Conservation (phyloP, 2,329 filamentous ascomycete genomes). For the Didymella keratinophila region DNA sequence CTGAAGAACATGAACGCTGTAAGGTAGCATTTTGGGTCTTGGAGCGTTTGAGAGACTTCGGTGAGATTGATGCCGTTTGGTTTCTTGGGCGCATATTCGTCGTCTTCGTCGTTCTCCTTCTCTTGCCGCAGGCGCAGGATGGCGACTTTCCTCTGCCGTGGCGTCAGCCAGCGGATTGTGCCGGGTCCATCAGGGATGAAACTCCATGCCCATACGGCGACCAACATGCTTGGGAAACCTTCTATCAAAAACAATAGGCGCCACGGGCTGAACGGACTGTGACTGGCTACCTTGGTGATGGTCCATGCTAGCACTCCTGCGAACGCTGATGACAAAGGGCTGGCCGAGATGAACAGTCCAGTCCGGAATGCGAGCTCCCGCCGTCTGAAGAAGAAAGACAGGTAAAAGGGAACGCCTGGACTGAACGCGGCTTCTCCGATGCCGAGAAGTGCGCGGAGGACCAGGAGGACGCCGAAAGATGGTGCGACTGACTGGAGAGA, state of each 20-base stretch:
- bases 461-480: conserved; percentile 62
- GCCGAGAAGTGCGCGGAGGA: conserved; percentile 67
- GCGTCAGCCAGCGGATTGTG: conserved; percentile 53
- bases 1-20: conserved; percentile 86
- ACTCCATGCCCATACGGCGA: conserved; percentile 76
- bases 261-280: conserved; percentile 79
- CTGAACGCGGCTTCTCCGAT: conserved; percentile 69
- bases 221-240: conserved; percentile 81
- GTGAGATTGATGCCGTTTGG: conserved; percentile 58
- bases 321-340: conserved; percentile 69
- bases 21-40: conserved; percentile 75
- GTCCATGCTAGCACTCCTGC: conserved; percentile 81
- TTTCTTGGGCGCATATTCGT: conserved; percentile 21
- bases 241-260: conserved; percentile 84
- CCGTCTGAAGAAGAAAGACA: conserved; percentile 69
- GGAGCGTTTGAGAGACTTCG: conserved; percentile 67
- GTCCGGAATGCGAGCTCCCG: conserved; percentile 84
- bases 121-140: conserved; percentile 69
- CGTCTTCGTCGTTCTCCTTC: conserved; percentile 48
- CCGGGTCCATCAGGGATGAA: conserved; percentile 78
- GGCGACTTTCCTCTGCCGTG: conserved; percentile 68
- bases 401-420: conserved; percentile 69
- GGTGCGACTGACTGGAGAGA: conserved; percentile 68
- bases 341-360: conserved; percentile 83
- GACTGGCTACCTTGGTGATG: conserved; percentile 73